These are phyloP conservation scores for Beauveria sp. DNA, from an alignment of 2,329 filamentous ascomycete species.

Conservation along the genomic window DNA sequence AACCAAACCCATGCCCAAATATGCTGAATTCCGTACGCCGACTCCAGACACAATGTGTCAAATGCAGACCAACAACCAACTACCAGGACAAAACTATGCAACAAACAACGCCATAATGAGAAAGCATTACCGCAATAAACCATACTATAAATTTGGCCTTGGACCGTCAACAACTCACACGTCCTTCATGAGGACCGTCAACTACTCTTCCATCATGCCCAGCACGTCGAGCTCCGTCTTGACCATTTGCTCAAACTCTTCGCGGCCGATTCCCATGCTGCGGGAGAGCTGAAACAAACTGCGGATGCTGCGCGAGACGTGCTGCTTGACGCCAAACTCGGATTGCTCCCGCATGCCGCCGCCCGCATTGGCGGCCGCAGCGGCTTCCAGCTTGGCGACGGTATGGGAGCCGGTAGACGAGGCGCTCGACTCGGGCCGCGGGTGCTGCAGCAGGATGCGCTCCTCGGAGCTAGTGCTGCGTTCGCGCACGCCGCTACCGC, in stretches of 20 bases:
- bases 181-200: no score
- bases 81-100: not conserved
- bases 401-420: conserved; percentile 45
- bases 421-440: conserved; percentile 52
- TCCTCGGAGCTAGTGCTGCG: conserved; percentile 5
- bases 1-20: not conserved
- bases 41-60: not conserved
- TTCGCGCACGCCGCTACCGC: not conserved
- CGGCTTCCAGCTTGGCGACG: conserved; percentile 55
- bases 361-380: conserved; percentile 24
- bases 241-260: conserved; percentile 68
- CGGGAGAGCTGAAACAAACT: conserved; percentile 66
- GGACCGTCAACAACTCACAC: no score
- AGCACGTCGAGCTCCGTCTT: conserved; percentile 64
- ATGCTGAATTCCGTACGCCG: not conserved
- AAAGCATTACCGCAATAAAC: not conserved
- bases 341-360: conserved; percentile 48
- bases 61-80: not conserved
- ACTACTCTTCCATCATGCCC: conserved; percentile 35
- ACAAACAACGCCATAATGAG: not conserved
- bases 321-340: conserved; percentile 70
- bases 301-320: conserved; percentile 70
- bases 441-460: conserved; percentile 35
- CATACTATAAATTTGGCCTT: no score
- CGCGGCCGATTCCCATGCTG: conserved; percentile 62